phyloP scores from a whole-genome alignment of 2,329 filamentous ascomycete species.

The Akanthomyces muscarius region DNA sequence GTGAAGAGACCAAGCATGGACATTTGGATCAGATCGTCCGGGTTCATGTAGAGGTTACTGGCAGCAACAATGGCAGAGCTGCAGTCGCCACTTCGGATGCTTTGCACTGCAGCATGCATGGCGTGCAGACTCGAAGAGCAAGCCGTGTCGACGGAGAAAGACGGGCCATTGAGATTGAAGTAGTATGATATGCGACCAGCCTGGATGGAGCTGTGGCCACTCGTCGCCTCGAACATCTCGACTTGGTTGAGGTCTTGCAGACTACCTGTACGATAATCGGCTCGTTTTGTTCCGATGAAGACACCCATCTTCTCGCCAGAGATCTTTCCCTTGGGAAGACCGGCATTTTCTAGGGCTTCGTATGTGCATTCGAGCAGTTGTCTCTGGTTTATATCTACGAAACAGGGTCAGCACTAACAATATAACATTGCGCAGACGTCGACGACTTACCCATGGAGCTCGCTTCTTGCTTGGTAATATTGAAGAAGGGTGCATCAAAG shows the following conservation, averaged over 20 bases:
- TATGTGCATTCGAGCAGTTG: constrained; percentile 51
- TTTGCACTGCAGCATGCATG: constrained; percentile 48
- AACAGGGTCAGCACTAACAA: not conserved
- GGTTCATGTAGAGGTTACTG: constrained; percentile 44
- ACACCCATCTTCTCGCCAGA: constrained; percentile 47
- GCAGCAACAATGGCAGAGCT: constrained; percentile 44
- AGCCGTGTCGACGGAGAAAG: constrained; percentile 49
- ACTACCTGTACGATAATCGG: constrained; percentile 45
- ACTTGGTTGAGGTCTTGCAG: constrained; percentile 44
- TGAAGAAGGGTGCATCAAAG: constrained; percentile 52
- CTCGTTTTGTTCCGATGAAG: constrained; percentile 44
- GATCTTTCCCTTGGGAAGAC: constrained; percentile 39
- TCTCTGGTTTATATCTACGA: constrained; percentile 49
- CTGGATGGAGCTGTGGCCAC: constrained; percentile 47
- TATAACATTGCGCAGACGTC: not conserved
- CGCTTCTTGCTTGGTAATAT: constrained; percentile 47
- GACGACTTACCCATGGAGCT: constrained; percentile 38
- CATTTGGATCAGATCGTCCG: constrained; percentile 34
- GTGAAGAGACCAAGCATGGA: constrained; percentile 38
- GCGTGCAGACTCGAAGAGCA: constrained; percentile 50
- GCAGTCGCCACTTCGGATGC: constrained; percentile 43
- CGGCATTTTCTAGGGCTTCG: constrained; percentile 51
- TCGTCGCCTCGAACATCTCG: constrained; percentile 50
- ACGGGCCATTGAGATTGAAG: constrained; percentile 52
- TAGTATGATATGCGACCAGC: constrained; percentile 53